A percentile compares a stretch with the other conserved stretches of the same genome.
These are phyloP conservation scores for Chrysosporium queenslandicum DNA, from an alignment of 2,329 filamentous ascomycete species.

Conservation along the genomic window DNA sequence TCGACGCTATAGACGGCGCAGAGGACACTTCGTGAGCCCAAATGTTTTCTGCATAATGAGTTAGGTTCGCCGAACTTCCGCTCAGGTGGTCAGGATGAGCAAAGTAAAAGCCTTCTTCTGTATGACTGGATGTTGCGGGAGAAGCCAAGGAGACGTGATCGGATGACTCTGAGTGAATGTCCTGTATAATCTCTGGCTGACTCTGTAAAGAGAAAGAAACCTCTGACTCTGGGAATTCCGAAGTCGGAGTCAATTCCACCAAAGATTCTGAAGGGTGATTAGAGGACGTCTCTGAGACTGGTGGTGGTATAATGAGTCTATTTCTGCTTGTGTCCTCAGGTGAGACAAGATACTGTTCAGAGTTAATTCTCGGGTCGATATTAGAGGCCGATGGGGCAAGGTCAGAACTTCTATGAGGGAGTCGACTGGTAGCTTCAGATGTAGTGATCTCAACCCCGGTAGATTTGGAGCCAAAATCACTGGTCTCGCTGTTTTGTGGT, in stretches of 20 bases:
- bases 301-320: slow-evolving; percentile 21
- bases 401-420: slow-evolving; percentile 12
- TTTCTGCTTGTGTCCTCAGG: slow-evolving; percentile 20
- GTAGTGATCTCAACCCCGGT: slow-evolving; percentile 29
- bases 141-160: slow-evolving; percentile 23
- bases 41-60: not conserved
- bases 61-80: not conserved
- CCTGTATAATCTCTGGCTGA: slow-evolving; percentile 11
- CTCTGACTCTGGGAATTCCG: slow-evolving; percentile 17
- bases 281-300: slow-evolving; percentile 29
- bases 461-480: slow-evolving; percentile 24
- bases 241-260: slow-evolving; percentile 39
- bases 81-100: slow-evolving; percentile 22
- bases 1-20: slow-evolving; percentile 31
- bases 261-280: slow-evolving; percentile 35
- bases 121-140: slow-evolving; percentile 19
- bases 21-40: slow-evolving; percentile 21
- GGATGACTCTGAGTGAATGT: slow-evolving; percentile 18
- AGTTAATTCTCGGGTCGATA: slow-evolving; percentile 11
- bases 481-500: not conserved
- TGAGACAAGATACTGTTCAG: too few relatives aligned
- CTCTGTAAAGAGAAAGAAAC: not conserved
- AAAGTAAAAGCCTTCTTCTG: slow-evolving; percentile 30
- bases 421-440: slow-evolving; percentile 23
- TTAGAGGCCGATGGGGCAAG: slow-evolving; percentile 18